Base-by-base conservation (phyloP, 805 yeast species). In the Lipomyces sp. region DNA sequence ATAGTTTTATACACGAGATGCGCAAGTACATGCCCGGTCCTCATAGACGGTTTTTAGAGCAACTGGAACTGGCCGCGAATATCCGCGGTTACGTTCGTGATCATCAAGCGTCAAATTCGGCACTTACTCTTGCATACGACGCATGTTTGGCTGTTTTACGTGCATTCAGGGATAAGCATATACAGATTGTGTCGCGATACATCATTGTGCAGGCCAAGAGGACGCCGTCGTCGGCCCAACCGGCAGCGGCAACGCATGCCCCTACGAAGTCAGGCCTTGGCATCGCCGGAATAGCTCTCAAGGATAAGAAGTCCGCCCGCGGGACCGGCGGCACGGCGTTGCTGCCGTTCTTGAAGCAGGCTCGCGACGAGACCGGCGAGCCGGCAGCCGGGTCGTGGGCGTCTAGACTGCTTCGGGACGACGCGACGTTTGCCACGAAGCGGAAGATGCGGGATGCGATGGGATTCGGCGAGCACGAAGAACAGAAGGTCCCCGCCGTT, bases 281-380 rank as follows among this genome's bases (percentile, higher is more conserved):
- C 79, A 42, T 72, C 64, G 62, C 72, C 16, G 79, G 76, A 60
- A 65, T 73, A 32, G 75, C 73, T 55, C 60, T 49, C 43, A 39
- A 45, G 10, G 74, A 72, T 39, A 74, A 74, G 51, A 75, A 73
- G 38, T 83, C 78, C 51, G 80, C 78, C 57, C 79, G 80, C 61
- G 97, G 98, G 14, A 90, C 98, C 1, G 98, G 98, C 19, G 97
- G 98, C 39, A 90, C 97, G 0, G 82, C 95, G 0, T 74, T 90
- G 62, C 77, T 90, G 51, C 96, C 96, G 24, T 91, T 90, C 70
- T 75, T 90, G 65, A 90, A 89, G 68, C 97, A 91, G 68, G 91
- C 96, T 61, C 79, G 97, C 67, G 97, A 90, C 70, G 97, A 90
- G 66, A 90, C 96, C 2, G 95, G 95, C 38, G 93, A 85, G 61